These are phyloP conservation scores for Rugosomyces carneus DNA, from an alignment of 1,284 basidiomycete genomes.

Conservation along the genomic window DNA sequence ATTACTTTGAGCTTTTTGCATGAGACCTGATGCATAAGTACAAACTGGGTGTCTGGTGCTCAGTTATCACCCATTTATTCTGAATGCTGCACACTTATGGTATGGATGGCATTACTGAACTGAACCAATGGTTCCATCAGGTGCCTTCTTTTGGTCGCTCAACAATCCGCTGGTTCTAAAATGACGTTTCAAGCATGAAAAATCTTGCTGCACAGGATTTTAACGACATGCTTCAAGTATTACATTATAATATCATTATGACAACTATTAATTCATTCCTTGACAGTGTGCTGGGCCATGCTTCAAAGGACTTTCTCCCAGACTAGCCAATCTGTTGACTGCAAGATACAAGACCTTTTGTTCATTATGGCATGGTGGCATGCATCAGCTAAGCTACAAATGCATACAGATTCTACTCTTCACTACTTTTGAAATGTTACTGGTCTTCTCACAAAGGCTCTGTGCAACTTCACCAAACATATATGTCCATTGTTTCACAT, in stretches of 20 bases:
- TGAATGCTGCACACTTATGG: neutral
- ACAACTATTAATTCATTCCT: neutral
- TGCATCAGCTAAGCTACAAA: conserved; percentile 19
- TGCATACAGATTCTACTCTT: conserved; percentile 18
- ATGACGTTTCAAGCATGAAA: conserved; percentile 22
- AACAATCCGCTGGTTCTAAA: conserved; percentile 20
- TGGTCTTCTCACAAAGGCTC: neutral
- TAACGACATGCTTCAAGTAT: conserved; percentile 25
- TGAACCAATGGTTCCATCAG: neutral
- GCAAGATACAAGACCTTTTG: conserved; percentile 15
- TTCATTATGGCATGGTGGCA: conserved; percentile 22
- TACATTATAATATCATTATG: conserved; percentile 2
- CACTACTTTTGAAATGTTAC: conserved; percentile 1
- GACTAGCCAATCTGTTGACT: conserved; percentile 14
- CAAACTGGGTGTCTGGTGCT: conserved; percentile 5
- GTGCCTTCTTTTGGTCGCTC: conserved; percentile 17
- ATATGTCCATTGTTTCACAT: conserved; percentile 6
- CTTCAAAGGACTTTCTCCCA: conserved; percentile 22
- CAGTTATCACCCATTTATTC: conserved; percentile 5
- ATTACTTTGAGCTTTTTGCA: conserved; percentile 6
- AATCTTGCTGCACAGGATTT: conserved; percentile 23
- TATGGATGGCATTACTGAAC: neutral
- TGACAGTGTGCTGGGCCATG: conserved; percentile 20
- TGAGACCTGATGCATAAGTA: conserved; percentile 2
- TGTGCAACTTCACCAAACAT: conserved; percentile 1